Evolutionary conservation across 164 flowering plant genomes (phyloP).

Genomic region (Vitis amurensis): DNA sequence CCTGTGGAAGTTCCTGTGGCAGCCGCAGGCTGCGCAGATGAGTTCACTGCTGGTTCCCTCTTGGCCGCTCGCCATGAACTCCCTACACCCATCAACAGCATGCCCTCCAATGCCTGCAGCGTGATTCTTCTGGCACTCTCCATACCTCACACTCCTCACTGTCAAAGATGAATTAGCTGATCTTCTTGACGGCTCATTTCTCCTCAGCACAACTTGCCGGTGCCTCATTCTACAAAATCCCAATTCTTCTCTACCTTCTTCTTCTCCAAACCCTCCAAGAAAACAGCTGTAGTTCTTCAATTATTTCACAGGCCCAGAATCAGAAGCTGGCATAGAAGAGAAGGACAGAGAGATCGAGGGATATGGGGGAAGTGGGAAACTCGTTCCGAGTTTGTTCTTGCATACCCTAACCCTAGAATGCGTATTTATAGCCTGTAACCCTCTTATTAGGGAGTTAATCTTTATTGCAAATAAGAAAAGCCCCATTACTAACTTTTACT

Average conservation of each 20-base stretch:
- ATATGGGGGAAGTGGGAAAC: not conserved
- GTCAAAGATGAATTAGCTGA: slow-evolving; percentile 32
- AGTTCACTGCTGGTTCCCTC: slow-evolving; percentile 54
- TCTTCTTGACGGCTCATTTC: slow-evolving; percentile 31
- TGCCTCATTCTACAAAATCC: slow-evolving; percentile 48
- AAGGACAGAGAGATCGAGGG: slow-evolving; percentile 16
- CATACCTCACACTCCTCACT: slow-evolving; percentile 49
- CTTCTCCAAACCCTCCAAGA: not conserved
- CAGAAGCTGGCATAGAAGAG: slow-evolving; percentile 6
- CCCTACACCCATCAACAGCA: slow-evolving; percentile 85
- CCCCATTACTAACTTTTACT: not conserved
- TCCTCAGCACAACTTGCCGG: slow-evolving; percentile 45
- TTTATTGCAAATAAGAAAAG: not conserved
- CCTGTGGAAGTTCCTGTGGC: slow-evolving; percentile 81
- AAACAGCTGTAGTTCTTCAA: not conserved
- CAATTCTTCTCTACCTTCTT: not conserved
- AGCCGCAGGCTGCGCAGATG: slow-evolving; percentile 79
- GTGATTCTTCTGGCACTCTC: slow-evolving; percentile 84
- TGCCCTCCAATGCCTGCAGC: slow-evolving; percentile 76
- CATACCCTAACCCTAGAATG: slow-evolving; percentile 53
- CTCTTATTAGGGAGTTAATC: not conserved
- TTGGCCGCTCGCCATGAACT: slow-evolving; percentile 74
- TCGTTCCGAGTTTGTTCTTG: not conserved
- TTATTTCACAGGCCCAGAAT: not conserved
- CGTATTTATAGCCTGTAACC: slow-evolving; percentile 36